A percentile compares a stretch with the other conserved stretches of the same genome.
phyloP scores from a whole-genome alignment of 257 asterid genomes.

The Nicotiana obtusifolia region DNA sequence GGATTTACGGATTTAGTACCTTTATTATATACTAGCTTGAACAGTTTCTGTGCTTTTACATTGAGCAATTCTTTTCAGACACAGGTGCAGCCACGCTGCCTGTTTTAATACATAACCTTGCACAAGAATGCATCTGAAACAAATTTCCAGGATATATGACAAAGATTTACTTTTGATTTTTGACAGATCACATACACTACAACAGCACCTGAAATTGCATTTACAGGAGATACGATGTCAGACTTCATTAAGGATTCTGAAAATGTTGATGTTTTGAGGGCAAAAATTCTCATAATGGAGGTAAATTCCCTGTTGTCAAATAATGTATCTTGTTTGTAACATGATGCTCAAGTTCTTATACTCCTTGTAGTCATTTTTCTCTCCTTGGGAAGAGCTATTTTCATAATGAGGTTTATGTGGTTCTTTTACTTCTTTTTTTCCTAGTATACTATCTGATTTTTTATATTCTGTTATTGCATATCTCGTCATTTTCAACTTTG shows the following conservation, averaged over 20 bases:
- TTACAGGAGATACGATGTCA: constrained; percentile 79
- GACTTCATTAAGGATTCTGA: constrained; percentile 65
- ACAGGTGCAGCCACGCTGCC: background rate
- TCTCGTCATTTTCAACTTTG: background rate
- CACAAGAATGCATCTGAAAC: background rate
- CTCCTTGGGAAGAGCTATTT: background rate
- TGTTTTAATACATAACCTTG: background rate
- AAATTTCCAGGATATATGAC: background rate
- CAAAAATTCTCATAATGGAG: constrained; percentile 86
- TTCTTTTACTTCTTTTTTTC: background rate
- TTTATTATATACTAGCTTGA: background rate
- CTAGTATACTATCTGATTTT: background rate
- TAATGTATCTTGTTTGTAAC: background rate
- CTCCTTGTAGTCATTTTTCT: background rate
- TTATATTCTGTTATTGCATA: background rate
- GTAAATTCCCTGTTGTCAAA: constrained; percentile 22
- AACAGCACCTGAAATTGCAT: constrained; percentile 82
- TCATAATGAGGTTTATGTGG: background rate
- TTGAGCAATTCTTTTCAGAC: background rate
- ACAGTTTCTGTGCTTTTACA: background rate
- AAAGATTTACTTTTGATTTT: background rate
- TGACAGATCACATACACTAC: constrained; percentile 68
- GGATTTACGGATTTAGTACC: background rate
- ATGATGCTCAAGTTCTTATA: background rate
- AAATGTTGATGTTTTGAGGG: constrained; percentile 62